A percentile compares a stretch with the other conserved stretches of the same genome.
Evolutionary conservation across 192 early-diverging fungal species (phyloP).

Genomic region (Coemansia sp.): DNA sequence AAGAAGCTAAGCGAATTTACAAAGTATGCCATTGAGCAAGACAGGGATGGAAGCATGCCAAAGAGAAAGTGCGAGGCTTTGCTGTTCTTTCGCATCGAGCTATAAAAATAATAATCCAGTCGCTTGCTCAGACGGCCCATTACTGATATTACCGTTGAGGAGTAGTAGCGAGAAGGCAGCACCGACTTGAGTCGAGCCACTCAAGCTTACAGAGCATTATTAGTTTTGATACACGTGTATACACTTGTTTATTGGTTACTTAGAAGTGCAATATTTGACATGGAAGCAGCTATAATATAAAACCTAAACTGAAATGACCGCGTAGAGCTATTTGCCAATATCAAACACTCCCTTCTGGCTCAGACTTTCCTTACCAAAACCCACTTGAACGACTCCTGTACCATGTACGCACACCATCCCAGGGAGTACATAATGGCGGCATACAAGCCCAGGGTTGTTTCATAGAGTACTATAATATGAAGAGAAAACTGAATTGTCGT

Average conservation of each 20-base stretch:
- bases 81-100: not conserved
- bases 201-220: not conserved
- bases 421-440: not conserved
- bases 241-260: not conserved
- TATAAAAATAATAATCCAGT: not conserved
- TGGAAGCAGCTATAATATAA: not conserved
- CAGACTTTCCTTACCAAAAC: not conserved
- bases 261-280: not conserved
- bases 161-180: not conserved
- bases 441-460: not conserved
- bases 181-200: not conserved
- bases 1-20: not conserved
- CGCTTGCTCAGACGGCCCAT: too few species aligned
- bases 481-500: not conserved
- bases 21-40: not conserved
- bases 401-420: not conserved
- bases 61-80: not conserved
- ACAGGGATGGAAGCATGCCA: not conserved
- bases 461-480: not conserved
- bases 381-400: not conserved
- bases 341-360: not conserved
- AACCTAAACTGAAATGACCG: not conserved
- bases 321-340: not conserved
- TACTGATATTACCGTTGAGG: too few species aligned
- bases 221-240: not conserved